Conservation (phyloP, 2,329 filamentous ascomycete genomes). For the Fusarium marasasianum region DNA sequence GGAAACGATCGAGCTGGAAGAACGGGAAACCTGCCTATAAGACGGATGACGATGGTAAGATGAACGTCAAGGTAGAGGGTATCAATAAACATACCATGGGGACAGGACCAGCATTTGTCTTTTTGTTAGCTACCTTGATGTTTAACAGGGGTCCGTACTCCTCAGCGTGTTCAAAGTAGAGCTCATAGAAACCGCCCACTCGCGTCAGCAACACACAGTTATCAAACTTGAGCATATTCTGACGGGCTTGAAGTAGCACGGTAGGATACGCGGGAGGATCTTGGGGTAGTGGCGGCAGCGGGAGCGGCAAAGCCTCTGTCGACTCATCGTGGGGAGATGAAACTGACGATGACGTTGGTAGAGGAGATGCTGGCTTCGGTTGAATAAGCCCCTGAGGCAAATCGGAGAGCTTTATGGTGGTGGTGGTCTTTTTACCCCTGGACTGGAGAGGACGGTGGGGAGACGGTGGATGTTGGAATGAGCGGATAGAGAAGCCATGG, state of each 20-base stretch:
- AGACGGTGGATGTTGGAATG: conserved; percentile 35
- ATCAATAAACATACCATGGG: conserved; percentile 73
- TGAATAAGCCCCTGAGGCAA: conserved; percentile 63
- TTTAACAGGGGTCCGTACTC: conserved; percentile 87
- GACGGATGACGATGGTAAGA: conserved; percentile 29
- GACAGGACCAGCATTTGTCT: conserved; percentile 79
- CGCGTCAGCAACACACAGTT: conserved; percentile 92
- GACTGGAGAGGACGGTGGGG: conserved; percentile 33
- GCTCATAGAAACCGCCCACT: conserved; percentile 95
- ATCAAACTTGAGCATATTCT: conserved; percentile 89
- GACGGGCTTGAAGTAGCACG: conserved; percentile 86
- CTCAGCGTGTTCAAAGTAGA: conserved; percentile 96
- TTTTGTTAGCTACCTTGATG: conserved; percentile 85
- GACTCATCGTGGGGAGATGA: conserved; percentile 21
- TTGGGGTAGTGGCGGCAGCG: conserved; percentile 47
- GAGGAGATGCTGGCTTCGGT: conserved; percentile 26
- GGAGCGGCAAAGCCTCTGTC: conserved; percentile 15
- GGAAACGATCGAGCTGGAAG: conserved; percentile 89
- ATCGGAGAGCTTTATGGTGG: conserved; percentile 64
- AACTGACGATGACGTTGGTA: conserved; percentile 29
- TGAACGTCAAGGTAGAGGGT: conserved; percentile 4
- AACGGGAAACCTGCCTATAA: conserved; percentile 88
- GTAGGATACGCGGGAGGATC: conserved; percentile 75
- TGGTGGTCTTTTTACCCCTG: conserved; percentile 65
- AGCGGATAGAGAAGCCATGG: conserved; percentile 25